Evolutionary conservation across 805 yeast genomes (phyloP), one percentile per base, ranked within the genome.

Genomic region (Saccharomyces paradoxus): DNA sequence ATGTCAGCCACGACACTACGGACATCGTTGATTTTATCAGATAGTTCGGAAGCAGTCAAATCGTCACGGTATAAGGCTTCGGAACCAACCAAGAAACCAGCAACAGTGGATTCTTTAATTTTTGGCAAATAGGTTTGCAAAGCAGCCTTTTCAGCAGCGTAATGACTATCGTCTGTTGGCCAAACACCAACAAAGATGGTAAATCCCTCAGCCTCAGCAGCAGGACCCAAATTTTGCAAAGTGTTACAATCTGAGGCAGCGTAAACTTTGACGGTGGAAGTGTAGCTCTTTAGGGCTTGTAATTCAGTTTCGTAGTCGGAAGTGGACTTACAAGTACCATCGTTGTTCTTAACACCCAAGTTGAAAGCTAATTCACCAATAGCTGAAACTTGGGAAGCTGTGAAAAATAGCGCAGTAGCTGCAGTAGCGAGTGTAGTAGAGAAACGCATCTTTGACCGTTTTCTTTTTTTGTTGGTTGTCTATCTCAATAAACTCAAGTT

Each of bases 161-260:
- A 91, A 72, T 89, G 95, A 52, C 84, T 71, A 52, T 83, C 89
- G 67, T 89, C 96, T 53, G 79, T 89, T 71, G 97, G 97, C 97
- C 98, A 92, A 63, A 92, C 80, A 71, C 97, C 97, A 48, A 89
- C 75, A 71, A 89, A 81, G 48, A 87, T 70, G 63, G 82, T 78
- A 80, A 90, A 87, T 55, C 90, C 89, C 60, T 83, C 84, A 55
- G 75, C 74, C 67, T 85, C 91, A 53, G 88, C 89, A 58, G 89
- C 96, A 49, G 97, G 96, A 54, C 90, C 96, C 60, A 92, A 76
- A 66, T 77, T 77, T 74, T 86, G 81, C 67, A 92, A 78, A 56
- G 97, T 87, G 80, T 90, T 84, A 79, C 97, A 92, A 73, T 89
- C 95, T n/a, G 95, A 84, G 50, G 87, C 90, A 30, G 97, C 94